These are phyloP conservation scores for Fusarium sp. DNA, from an alignment of 2,329 filamentous ascomycete genomes.

Conservation along the genomic window DNA sequence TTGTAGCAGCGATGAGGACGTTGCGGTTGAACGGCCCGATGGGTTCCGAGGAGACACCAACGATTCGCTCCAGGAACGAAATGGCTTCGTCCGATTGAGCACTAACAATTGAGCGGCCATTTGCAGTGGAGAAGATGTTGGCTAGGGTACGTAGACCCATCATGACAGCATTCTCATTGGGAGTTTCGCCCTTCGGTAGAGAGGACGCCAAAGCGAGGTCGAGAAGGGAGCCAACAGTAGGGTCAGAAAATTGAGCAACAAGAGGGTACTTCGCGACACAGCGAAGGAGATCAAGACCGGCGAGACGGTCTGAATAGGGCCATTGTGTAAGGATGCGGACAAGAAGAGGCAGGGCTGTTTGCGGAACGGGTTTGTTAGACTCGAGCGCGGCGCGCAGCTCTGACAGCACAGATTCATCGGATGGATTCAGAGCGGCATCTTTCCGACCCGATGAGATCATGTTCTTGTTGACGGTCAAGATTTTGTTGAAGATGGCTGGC, in stretches of 20 bases:
- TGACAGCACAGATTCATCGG: slow-evolving; percentile 72
- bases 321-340: slow-evolving; percentile 80
- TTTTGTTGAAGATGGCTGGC: slow-evolving; percentile 78
- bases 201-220: slow-evolving; percentile 58
- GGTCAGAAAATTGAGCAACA: slow-evolving; percentile 69
- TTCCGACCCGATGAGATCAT: slow-evolving; percentile 78
- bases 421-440: slow-evolving; percentile 76
- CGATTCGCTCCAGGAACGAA: slow-evolving; percentile 70
- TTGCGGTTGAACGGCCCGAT: slow-evolving; percentile 76
- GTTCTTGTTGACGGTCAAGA: slow-evolving; percentile 78
- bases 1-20: slow-evolving; percentile 82
- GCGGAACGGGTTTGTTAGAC: slow-evolving; percentile 59
- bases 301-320: slow-evolving; percentile 83
- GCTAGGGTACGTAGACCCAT: slow-evolving; percentile 83
- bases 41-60: slow-evolving; percentile 60
- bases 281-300: slow-evolving; percentile 88
- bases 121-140: slow-evolving; percentile 82
- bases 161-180: slow-evolving; percentile 85
- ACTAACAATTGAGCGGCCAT: slow-evolving; percentile 74
- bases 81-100: slow-evolving; percentile 69
- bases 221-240: slow-evolving; percentile 68
- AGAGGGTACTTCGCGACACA: slow-evolving; percentile 76
- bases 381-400: slow-evolving; percentile 73
- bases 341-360: slow-evolving; percentile 69
- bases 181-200: slow-evolving; percentile 60